These are phyloP conservation scores for Aureobasidium sp. DNA, from an alignment of 2,329 filamentous ascomycete species.

Conservation along the genomic window DNA sequence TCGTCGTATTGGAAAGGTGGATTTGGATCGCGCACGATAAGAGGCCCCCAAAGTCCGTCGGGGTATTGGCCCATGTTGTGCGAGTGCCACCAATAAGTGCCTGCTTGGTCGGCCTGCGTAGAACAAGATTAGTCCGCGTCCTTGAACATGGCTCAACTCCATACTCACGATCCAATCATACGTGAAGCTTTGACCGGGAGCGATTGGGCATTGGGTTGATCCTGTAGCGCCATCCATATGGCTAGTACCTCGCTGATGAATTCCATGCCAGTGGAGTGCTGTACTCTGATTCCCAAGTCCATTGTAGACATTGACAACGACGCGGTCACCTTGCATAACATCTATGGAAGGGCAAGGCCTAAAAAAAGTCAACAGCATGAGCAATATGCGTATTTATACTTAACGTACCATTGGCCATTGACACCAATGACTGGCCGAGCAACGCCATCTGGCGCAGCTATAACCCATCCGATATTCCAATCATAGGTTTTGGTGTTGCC, in stretches of 20 bases:
- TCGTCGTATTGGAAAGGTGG: slow-evolving; percentile 50
- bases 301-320: slow-evolving; percentile 65
- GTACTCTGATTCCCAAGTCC: slow-evolving; percentile 57
- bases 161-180: slow-evolving; percentile 57
- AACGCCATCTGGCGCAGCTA: slow-evolving; percentile 48
- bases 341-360: slow-evolving; percentile 62
- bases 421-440: slow-evolving; percentile 54
- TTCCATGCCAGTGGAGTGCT: slow-evolving; percentile 68
- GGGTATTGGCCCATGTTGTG: slow-evolving; percentile 59
- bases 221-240: slow-evolving; percentile 66
- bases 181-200: slow-evolving; percentile 54
- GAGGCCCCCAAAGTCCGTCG: slow-evolving; percentile 61
- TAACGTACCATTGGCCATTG: slow-evolving; percentile 54
- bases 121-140: slow-evolving; percentile 33
- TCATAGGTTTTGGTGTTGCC: slow-evolving; percentile 40
- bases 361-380: neutral
- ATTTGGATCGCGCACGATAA: slow-evolving; percentile 56
- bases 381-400: no score
- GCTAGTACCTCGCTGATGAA: slow-evolving; percentile 70
- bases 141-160: neutral
- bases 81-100: slow-evolving; percentile 61
- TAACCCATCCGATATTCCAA: slow-evolving; percentile 50
- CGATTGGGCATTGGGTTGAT: slow-evolving; percentile 61
- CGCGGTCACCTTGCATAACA: slow-evolving; percentile 63
- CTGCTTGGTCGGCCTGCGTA: slow-evolving; percentile 40